A percentile compares a stretch with the other conserved stretches of the same genome.
Evolutionary conservation across 1,284 basidiomycete genomes (phyloP).

Genomic region (Apiotrichum laibachii): DNA sequence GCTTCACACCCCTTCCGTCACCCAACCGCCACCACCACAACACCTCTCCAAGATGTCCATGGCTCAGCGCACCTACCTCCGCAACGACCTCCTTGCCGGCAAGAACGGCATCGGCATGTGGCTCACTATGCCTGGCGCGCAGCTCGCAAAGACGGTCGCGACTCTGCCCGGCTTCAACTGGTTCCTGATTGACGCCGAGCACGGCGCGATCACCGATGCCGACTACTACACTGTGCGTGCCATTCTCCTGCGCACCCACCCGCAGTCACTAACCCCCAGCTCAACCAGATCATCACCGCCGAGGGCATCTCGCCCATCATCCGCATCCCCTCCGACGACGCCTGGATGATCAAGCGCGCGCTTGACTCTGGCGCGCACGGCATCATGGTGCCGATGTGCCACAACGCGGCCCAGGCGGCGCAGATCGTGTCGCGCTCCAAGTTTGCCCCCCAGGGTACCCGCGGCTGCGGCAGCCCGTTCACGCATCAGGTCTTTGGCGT

Average conservation of each 20-base stretch:
- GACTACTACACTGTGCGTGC: slow-evolving; percentile 23
- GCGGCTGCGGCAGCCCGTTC: slow-evolving; percentile 41
- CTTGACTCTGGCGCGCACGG: slow-evolving; percentile 46
- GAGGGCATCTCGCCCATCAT: slow-evolving; percentile 38
- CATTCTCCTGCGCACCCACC: neutral
- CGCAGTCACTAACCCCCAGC: neutral
- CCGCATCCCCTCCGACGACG: slow-evolving; percentile 38
- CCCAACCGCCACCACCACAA: neutral
- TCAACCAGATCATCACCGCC: slow-evolving; percentile 14
- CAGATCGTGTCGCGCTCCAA: slow-evolving; percentile 26
- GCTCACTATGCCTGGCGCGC: slow-evolving; percentile 8
- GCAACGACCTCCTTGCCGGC: slow-evolving; percentile 14
- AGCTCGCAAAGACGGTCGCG: slow-evolving; percentile 20
- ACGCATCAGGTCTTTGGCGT: slow-evolving; percentile 39
- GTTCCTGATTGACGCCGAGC: slow-evolving; percentile 29
- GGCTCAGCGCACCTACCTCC: slow-evolving; percentile 17
- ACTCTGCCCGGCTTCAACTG: slow-evolving; percentile 28
- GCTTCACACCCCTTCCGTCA: neutral
- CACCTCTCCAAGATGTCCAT: slow-evolving; percentile 1
- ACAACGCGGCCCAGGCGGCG: slow-evolving; percentile 24
- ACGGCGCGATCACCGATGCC: slow-evolving; percentile 27
- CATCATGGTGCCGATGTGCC: slow-evolving; percentile 41
- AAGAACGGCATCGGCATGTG: slow-evolving; percentile 14
- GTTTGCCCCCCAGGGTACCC: slow-evolving; percentile 32
- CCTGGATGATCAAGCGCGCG: slow-evolving; percentile 43